Conservation (phyloP, 1,284 basidiomycete genomes). For the Veloboletus limbatus region DNA sequence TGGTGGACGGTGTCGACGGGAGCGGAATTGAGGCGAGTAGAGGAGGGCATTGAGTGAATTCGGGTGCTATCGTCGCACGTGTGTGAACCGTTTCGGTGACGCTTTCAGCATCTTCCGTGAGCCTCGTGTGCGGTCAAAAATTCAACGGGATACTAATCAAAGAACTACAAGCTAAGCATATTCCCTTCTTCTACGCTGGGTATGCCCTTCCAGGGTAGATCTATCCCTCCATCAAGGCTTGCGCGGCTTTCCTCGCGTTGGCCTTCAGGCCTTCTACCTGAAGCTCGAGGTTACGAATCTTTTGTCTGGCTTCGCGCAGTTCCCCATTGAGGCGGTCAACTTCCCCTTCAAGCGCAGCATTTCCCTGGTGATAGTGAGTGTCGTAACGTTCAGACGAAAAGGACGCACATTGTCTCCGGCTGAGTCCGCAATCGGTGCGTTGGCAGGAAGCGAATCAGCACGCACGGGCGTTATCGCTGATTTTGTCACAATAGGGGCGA, state of each 20-base stretch:
- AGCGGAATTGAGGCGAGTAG: too few relatives aligned
- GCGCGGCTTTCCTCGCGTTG: constrained; percentile 69
- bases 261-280: constrained; percentile 76
- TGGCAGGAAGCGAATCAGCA: constrained; percentile 20
- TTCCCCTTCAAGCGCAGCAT: constrained; percentile 46
- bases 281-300: constrained; percentile 78
- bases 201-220: constrained; percentile 7
- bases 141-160: too few relatives aligned
- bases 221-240: constrained; percentile 45
- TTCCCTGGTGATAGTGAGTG: constrained; percentile 8
- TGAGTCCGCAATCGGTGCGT: constrained; percentile 19
- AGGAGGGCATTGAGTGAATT: too few relatives aligned
- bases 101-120: too few relatives aligned
- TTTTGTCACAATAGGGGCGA: constrained; percentile 13
- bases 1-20: neutral
- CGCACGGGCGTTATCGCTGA: constrained; percentile 8
- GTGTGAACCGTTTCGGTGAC: constrained; percentile 7
- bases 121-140: constrained; percentile 10
- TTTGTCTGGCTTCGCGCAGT: constrained; percentile 71
- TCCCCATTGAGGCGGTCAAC: constrained; percentile 61
- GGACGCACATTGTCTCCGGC: constrained; percentile 30
- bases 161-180: constrained; percentile 11
- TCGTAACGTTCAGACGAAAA: constrained; percentile 1
- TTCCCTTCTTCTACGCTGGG: constrained; percentile 3
- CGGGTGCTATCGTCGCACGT: constrained; percentile 23